Evolutionary conservation across 495 filamentous ascomycete species (phyloP), one percentile per base, ranked within the genome.

Genomic region (Trichoderma reesei): DNA sequence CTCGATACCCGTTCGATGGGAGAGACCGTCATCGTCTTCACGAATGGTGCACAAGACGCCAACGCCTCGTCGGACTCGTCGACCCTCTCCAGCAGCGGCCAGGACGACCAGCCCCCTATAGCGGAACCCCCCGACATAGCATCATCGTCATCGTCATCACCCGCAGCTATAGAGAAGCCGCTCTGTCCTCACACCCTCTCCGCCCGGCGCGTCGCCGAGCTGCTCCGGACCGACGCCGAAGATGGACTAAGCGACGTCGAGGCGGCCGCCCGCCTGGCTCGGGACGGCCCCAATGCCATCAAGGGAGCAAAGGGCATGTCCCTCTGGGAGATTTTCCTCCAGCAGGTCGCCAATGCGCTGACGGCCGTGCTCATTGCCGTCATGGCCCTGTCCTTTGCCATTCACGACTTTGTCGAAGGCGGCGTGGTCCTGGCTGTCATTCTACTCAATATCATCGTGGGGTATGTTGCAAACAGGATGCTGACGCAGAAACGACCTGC

Each of bases 391-490:
- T 89, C 87, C 63, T 91, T 88, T 69, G 87, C 83, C 65, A 89
- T 90, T 66, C 72, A 83, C 63, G 87, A 89, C 66, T 91, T 83
- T 68, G 86, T 90, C 68, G 88, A 91, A 76, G 88, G 86, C 48
- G 86, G 86, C 61, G 88, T 91, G 64, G 85, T 90, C 61, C 80
- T 86, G 1, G 86, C 86, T 44, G 88, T 91, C 66, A 90, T 91
- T 64, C 66, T 84, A 46, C 77, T 91, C 67, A 91, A 91, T 71
- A 85, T 90, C 63, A 66, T 84, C 44, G 84, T 90, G 33, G 88
- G 86, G 74, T 83, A 74, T 60, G 78, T 66, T 64, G 39, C 11
- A 31, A 31, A 61, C 33, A 6, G 16, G 7, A 48, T 26, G 26
- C 44, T 59, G 41, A 20, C 59, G 64, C 41, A 63, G 18, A 59